Evolutionary conservation across 2,329 filamentous ascomycete genomes (phyloP).

Genomic region (Stromatinia cepivora): DNA sequence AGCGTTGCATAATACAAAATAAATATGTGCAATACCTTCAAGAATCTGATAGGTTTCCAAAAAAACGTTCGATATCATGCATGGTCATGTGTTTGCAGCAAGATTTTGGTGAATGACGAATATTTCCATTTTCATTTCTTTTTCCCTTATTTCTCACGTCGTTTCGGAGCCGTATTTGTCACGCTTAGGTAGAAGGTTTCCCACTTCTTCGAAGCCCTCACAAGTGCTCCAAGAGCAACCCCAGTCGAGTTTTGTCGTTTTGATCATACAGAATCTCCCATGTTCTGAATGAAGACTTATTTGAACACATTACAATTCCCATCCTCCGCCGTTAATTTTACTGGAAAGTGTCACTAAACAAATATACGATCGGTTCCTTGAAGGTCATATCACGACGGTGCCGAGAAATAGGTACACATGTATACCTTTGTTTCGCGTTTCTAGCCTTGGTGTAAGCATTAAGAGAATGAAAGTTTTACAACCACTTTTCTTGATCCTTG

Average conservation of each 20-base stretch:
- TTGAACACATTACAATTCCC: constrained; percentile 7
- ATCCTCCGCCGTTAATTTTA: no score
- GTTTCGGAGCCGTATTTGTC: constrained; percentile 36
- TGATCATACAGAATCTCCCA: constrained; percentile 11
- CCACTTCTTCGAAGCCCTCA: constrained; percentile 37
- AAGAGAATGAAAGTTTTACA: background rate
- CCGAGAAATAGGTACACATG: background rate
- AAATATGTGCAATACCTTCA: constrained; percentile 39
- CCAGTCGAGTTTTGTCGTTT: constrained; percentile 8
- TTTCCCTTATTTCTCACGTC: background rate
- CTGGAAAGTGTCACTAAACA: no score
- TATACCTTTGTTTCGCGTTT: no score
- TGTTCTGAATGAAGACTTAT: constrained; percentile 17
- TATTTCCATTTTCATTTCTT: background rate
- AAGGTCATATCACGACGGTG: background rate
- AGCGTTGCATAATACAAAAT: constrained; percentile 41
- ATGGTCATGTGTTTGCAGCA: constrained; percentile 13
- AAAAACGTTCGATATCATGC: background rate
- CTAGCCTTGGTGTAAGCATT: background rate
- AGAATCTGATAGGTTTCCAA: constrained; percentile 33
- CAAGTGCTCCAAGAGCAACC: constrained; percentile 36
- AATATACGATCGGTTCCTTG: background rate
- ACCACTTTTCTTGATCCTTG: background rate
- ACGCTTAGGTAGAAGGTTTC: constrained; percentile 35
- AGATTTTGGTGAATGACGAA: constrained; percentile 1